Evolutionary conservation across 148 eudicot genomes (phyloP).

Genomic region (Rhododendron henanense): DNA sequence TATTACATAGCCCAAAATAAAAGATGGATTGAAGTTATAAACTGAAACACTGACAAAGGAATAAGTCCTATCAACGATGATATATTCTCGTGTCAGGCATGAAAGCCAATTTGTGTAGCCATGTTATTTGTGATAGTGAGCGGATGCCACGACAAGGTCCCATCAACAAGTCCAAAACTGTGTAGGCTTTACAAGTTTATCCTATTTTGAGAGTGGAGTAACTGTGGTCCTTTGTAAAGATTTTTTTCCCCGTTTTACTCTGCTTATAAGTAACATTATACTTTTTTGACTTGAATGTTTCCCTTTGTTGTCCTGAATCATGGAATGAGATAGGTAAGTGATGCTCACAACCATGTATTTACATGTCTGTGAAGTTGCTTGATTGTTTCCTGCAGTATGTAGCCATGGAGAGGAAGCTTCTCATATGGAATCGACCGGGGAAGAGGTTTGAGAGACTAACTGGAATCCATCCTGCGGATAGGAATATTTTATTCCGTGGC

Average conservation of each 20-base stretch:
- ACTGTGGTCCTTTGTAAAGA: not conserved
- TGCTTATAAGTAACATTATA: not conserved
- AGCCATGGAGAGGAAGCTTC: conserved; percentile 72
- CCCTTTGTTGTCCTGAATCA: not conserved
- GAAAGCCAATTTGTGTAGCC: not conserved
- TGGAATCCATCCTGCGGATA: conserved; percentile 86
- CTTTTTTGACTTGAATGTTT: not conserved
- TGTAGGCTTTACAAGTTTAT: not conserved
- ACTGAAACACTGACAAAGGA: not conserved
- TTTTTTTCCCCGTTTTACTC: not conserved
- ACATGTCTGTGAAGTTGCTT: not conserved
- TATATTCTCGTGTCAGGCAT: not conserved
- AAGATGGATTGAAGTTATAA: not conserved
- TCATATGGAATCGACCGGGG: conserved; percentile 72
- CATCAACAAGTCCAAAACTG: not conserved
- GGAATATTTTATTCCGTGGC: conserved; percentile 70
- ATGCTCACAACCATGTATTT: not conserved
- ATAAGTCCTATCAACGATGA: not conserved
- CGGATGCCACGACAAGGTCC: not conserved
- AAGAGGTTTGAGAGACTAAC: conserved; percentile 76
- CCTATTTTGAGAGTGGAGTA: not conserved
- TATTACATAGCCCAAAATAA: not conserved
- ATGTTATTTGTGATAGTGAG: not conserved
- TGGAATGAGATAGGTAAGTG: not conserved
- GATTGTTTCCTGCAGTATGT: conserved; percentile 40